Evolutionary conservation across 257 asterid species (phyloP).

Genomic region (Solanum chilense): DNA sequence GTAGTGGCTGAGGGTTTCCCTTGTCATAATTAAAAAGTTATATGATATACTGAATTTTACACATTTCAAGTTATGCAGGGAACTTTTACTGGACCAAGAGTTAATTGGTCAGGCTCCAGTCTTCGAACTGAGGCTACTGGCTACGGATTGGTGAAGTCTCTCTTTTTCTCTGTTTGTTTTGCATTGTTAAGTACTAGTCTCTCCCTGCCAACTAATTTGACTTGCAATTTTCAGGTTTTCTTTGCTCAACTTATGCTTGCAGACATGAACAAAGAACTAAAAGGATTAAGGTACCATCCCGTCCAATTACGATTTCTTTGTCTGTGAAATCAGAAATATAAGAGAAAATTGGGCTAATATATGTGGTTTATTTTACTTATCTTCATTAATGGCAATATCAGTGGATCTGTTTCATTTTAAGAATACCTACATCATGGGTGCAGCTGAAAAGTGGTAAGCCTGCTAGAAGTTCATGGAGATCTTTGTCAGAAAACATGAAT

Average conservation of each 20-base stretch:
- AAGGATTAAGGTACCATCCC: conserved; percentile 76
- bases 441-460: neutral
- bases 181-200: neutral
- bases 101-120: conserved; percentile 96
- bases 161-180: neutral
- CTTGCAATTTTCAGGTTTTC: conserved; percentile 57
- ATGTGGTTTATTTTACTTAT: neutral
- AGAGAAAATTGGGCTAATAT: neutral
- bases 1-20: neutral
- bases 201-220: conserved; percentile 6
- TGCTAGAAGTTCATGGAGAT: neutral
- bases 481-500: neutral
- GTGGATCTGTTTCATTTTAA: neutral
- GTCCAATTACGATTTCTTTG: neutral
- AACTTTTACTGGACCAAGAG: conserved; percentile 94
- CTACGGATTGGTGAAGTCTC: conserved; percentile 75
- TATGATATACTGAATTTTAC: neutral
- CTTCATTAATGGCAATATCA: neutral
- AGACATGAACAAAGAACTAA: conserved; percentile 95
- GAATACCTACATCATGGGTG: neutral
- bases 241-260: conserved; percentile 94
- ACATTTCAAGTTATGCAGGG: conserved; percentile 46
- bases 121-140: conserved; percentile 99
- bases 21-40: neutral
- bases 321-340: neutral